Evolutionary conservation across 345 rosid species (phyloP).

Genomic region (Firmiana major): DNA sequence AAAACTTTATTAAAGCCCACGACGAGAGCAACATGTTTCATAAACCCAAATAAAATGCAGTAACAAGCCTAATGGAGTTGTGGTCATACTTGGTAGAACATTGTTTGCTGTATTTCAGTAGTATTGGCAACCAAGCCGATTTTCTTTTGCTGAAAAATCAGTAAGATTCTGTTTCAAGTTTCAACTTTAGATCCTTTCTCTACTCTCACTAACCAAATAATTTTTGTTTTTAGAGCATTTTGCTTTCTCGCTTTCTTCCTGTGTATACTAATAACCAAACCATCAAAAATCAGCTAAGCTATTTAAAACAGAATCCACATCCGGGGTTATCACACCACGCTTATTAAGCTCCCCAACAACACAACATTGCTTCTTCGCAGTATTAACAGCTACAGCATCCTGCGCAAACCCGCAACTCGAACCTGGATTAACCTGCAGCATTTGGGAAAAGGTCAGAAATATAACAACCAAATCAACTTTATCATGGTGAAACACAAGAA

Average conservation of each 20-base stretch:
- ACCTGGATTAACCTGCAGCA: conserved; percentile 66
- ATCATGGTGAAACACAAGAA: background rate
- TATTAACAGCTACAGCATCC: conserved; percentile 53
- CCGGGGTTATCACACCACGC: conserved; percentile 66
- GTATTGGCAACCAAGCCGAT: background rate
- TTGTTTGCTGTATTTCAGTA: too few relatives aligned
- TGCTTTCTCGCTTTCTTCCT: background rate
- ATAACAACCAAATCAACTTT: background rate
- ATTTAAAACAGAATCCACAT: conserved; percentile 50
- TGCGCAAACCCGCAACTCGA: conserved; percentile 56
- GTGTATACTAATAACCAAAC: conserved; percentile 4
- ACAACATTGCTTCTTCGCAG: conserved; percentile 48
- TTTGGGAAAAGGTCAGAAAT: background rate
- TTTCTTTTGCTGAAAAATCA: background rate
- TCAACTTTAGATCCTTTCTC: background rate
- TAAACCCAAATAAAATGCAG: too few relatives aligned
- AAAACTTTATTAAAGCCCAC: too few relatives aligned
- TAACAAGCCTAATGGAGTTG: too few relatives aligned
- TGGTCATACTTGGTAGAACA: too few relatives aligned
- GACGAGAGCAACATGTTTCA: too few relatives aligned
- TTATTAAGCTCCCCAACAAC: conserved; percentile 57
- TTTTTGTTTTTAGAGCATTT: background rate
- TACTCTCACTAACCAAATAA: background rate
- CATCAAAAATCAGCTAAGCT: conserved; percentile 32
- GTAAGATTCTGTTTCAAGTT: background rate